Evolutionary conservation across 164 flowering plant species (phyloP), one percentile per base, ranked within the genome.

Genomic region (Piper longum): DNA sequence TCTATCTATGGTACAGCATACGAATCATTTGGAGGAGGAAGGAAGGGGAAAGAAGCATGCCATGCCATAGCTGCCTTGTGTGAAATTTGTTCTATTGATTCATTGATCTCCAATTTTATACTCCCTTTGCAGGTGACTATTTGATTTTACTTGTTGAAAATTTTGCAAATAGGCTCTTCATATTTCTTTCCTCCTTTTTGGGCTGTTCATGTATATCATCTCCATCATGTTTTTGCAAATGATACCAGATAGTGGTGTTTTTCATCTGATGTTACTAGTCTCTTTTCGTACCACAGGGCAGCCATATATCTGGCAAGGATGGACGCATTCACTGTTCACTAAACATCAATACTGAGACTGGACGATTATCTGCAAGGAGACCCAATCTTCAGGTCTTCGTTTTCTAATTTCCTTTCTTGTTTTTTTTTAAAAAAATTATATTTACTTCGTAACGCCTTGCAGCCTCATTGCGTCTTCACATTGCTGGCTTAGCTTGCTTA

Each of bases 331-430:
- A 95, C 72, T 95, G 99, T 73, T 91, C 99, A 5, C 68, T 95
- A 57, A 95, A 95, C 77, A 89, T 95, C 72, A 95, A 95, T 75
- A 95, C 99, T 18, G 99, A 95, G 81, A 95, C 99, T 68, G 99
- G 99, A 41, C 81, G 97, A 57, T 76, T 95, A 55, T 95, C 99
- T 56, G 93, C 97, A 16, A 83, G 99, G 73, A 84, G 96, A 67
- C 99, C 99, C 57, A 95, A 84, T 83, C 77, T 91, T 76, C 99
- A 95, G 99, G 99, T 91, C 67, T 26, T 26, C 36, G 2, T 26
- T 67, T 68, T 56, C 36, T 63, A 11, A 63, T 7, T 9, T 52
- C 2, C 9, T 41, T 58, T 4, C 18, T 60, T 2, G 9, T 42
- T 43, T 26, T 26, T 26, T 26, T 26, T 19, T 40, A 0, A 40